phyloP scores from a whole-genome alignment of 1,284 basidiomycete species.

The Malassezia slooffiae region DNA sequence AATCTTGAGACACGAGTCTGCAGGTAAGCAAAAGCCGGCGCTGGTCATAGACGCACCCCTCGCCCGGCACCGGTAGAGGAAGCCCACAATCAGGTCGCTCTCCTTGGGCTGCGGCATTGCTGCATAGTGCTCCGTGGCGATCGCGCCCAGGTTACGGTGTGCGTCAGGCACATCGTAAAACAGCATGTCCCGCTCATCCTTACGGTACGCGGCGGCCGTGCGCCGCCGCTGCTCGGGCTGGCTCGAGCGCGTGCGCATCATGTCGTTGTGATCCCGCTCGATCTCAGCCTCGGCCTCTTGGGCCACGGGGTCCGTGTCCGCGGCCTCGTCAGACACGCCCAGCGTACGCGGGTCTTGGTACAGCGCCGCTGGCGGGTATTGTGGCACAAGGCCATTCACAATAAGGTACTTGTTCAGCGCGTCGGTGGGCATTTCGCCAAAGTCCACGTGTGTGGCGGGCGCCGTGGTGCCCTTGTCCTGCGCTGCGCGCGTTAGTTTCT shows the following conservation, averaged over 20 bases:
- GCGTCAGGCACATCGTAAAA: constrained; percentile 9
- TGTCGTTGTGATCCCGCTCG: constrained; percentile 1
- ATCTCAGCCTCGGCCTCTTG: neutral
- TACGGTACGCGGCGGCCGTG: neutral
- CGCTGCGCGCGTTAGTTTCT: too few relatives aligned
- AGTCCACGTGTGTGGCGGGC: constrained; percentile 7
- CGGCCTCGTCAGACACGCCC: neutral
- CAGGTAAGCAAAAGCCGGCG: too few relatives aligned
- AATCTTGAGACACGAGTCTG: constrained; percentile 1
- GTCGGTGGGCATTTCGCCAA: constrained; percentile 7
- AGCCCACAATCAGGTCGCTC: constrained; percentile 11
- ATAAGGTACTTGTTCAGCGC: constrained; percentile 11
- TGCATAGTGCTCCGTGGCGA: constrained; percentile 11
- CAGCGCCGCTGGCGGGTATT: constrained; percentile 6
- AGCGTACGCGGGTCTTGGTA: constrained; percentile 7
- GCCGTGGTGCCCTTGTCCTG: too few relatives aligned
- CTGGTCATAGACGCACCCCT: constrained; percentile 11
- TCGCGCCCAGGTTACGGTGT: constrained; percentile 1
- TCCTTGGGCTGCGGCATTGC: constrained; percentile 10
- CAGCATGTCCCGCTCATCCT: neutral
- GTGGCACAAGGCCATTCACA: constrained; percentile 4
- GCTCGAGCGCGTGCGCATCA: neutral
- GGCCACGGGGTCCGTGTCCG: neutral
- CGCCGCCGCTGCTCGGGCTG: constrained; percentile 4
- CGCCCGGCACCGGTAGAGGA: constrained; percentile 13